Base-by-base conservation (phyloP, 1,284 basidiomycete genomes). In the Apiotrichum laibachii region DNA sequence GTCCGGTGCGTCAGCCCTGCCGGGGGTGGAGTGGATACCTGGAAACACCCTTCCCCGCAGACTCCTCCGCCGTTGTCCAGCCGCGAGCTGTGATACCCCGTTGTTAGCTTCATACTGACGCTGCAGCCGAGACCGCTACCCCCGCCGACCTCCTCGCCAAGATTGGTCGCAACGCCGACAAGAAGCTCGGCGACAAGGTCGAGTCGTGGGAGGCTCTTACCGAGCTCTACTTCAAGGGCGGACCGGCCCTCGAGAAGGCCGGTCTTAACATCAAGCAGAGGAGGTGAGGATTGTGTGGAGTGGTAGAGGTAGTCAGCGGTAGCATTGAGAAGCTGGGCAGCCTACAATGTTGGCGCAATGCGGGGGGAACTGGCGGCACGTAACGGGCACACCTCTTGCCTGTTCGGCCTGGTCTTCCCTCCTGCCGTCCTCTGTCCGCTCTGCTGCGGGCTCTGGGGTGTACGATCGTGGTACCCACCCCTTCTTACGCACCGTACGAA, bases 111-210 rank as follows among this genome's bases (percentile, higher is more conserved):
- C 26, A 55, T 15, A 55, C 45, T 42, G 37, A 59, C 50, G 10
- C 19, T 21, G 3, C 56, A 75, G 72, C 61, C 33, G 66, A 71
- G 56, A 65, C 63, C 1, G 60, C 68, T 2, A 64, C 53, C 1
- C 75, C 75, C 11, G 55, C 58, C 19, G 70, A 69, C 48, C 64
- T 77, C 21, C 58, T 76, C 35, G 53, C 62, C 13, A 66, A 65
- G 56, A 75, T 77, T 33, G 75, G 75, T 19, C 67, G 73, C 19
- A 67, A 68, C 51, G 70, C 72, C n/a, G 71, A 73, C 39, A 75
- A 71, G 59, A 67, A 68, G 40, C 59, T 77, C 11, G 67, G 62
- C 16, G 58, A 62, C 7, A 64, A 69, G 53, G 69, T 65, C 2
- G 67, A 67, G 51, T 65, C 64, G 31, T 77, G 75, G 75, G 71